Evolutionary conservation across 2,329 filamentous ascomycete species (phyloP), one percentile per base, ranked within the genome.

Genomic region (Sarocladiaceae sp.): DNA sequence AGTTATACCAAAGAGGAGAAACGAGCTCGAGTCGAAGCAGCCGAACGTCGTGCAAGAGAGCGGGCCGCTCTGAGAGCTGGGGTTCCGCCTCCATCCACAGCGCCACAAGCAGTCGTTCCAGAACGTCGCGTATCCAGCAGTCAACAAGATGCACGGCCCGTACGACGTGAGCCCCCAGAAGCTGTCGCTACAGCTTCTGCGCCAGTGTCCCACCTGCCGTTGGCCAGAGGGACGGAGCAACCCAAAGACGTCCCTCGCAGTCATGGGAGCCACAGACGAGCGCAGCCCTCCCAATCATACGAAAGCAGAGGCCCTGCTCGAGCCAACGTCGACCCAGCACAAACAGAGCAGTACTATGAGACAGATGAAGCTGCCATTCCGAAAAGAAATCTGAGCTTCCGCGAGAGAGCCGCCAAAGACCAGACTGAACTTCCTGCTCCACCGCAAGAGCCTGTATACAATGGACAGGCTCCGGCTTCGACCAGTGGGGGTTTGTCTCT

Each of bases 1-100:
- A 91, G 88, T 70, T 93, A 97, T 68, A 96, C 88, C 67, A 97
- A 97, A 68, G 92, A 97, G 71, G 92, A 97, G 70, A 95, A 96
- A 68, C 82, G 93, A 57, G 90, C 91, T 8, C 81, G 90, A 44
- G 83, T 93, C 4, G 82, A 91, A 64, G 88, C 93, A 61, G 90
- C 90, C 5, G 93, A 97, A 66, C 78, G 84, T 59, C 80, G 82
- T 39, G 80, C 86, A 17, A 81, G 84, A 59, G 85, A 93, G 62
- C 77, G 76, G 59, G 75, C 73, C 12, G 76, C 76, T 33, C 66
- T 70, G 22, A 65, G 62, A 58, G 59, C 67, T 48, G 59, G 60
- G 57, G 7, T 50, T 13, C 3, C 47, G n/a, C 31, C 47, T 26
- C 31, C 47, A 4, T n/a, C 18, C 18, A 37, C 47, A 31, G 29